Conservation (phyloP, 140 eudicot genomes). For the Eryngium alpinum region DNA sequence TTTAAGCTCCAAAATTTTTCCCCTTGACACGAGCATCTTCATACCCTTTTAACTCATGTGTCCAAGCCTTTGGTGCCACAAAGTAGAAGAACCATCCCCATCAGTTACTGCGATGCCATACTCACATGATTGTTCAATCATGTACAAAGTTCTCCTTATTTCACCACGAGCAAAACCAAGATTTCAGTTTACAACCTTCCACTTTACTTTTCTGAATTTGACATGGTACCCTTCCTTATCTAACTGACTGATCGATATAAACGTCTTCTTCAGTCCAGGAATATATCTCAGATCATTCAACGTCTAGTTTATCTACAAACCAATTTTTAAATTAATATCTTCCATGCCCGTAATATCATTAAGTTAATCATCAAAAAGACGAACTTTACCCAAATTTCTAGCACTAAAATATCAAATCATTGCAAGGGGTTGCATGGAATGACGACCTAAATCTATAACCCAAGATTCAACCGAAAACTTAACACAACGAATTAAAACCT, state of each 20-base stretch:
- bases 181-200: background rate
- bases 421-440: background rate
- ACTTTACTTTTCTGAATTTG: background rate
- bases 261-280: background rate
- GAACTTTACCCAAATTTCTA: background rate
- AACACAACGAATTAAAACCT: background rate
- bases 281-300: background rate
- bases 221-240: too few species aligned
- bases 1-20: background rate
- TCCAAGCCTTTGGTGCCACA: constrained; percentile 4
- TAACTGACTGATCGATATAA: too few species aligned
- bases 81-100: background rate
- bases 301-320: too few species aligned
- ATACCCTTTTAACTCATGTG: background rate
- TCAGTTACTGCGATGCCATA: background rate
- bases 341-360: background rate
- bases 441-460: background rate
- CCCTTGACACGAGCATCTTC: background rate
- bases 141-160: background rate
- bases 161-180: background rate
- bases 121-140: background rate
- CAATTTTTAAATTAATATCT: too few species aligned
- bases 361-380: background rate
- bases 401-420: background rate
- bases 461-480: too few species aligned